These are phyloP conservation scores for Talaromyces proteolyticus DNA, from an alignment of 495 filamentous ascomycete genomes.

Conservation along the genomic window DNA sequence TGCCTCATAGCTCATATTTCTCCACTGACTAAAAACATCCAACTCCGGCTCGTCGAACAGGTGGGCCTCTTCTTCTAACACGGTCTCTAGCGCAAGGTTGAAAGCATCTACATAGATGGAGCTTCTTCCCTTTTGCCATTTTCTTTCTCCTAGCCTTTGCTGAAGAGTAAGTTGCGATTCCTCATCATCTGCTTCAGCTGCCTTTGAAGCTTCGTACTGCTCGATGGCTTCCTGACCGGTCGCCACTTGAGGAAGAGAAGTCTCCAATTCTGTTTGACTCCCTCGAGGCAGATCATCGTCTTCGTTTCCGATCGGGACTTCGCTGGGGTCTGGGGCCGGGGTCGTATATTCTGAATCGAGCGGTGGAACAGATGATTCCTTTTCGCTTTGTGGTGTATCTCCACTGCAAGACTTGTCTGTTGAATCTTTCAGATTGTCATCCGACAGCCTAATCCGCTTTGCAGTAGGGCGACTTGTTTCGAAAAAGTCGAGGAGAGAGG, in stretches of 20 bases:
- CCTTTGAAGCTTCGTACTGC: conserved; percentile 65
- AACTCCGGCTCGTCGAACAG: conserved; percentile 79
- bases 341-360: conserved; percentile 3
- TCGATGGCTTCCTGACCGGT: conserved; percentile 67
- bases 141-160: conserved; percentile 44
- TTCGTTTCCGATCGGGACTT: background rate
- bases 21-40: conserved; percentile 73
- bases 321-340: background rate
- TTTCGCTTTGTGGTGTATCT: background rate
- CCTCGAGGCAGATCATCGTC: conserved; percentile 3
- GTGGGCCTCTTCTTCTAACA: conserved; percentile 83
- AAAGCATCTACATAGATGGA: conserved; percentile 98
- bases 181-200: conserved; percentile 25
- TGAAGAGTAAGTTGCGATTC: conserved; percentile 30
- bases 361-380: background rate
- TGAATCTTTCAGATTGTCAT: background rate
- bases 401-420: background rate
- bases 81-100: conserved; percentile 86
- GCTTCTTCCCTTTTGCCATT: conserved; percentile 60
- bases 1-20: conserved; percentile 69
- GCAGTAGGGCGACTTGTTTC: conserved; percentile 27
- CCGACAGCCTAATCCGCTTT: conserved; percentile 28
- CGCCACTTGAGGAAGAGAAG: conserved; percentile 61
- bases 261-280: conserved; percentile 67
- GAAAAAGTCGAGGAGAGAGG: conserved; percentile 40